Conservation (phyloP, 768 basidiomycete species). For the Boletus tomentosulus region DNA sequence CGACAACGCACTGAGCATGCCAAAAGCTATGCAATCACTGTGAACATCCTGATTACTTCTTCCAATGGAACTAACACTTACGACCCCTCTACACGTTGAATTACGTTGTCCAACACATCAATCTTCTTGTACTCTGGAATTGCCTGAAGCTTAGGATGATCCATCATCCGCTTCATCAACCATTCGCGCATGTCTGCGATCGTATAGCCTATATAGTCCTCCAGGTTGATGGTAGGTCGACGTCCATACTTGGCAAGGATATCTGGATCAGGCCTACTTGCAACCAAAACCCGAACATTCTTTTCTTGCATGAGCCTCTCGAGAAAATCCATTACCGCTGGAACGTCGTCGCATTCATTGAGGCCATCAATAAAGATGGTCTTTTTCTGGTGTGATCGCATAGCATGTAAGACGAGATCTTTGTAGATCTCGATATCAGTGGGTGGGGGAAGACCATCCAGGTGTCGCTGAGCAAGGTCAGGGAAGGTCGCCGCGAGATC, state of each 20-base stretch:
- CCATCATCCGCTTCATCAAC: slow-evolving; percentile 24
- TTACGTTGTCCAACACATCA: slow-evolving; percentile 17
- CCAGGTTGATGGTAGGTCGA: slow-evolving; percentile 19
- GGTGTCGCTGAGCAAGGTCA: slow-evolving; percentile 10
- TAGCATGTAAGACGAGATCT: slow-evolving; percentile 20
- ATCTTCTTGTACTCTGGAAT: slow-evolving; percentile 22
- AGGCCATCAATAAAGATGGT: slow-evolving; percentile 23
- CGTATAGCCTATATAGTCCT: slow-evolving; percentile 19
- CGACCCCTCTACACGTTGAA: slow-evolving; percentile 15
- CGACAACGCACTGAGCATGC: slow-evolving; percentile 26
- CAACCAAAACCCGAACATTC: slow-evolving; percentile 21
- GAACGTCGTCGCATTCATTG: slow-evolving; percentile 25
- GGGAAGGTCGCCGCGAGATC: slow-evolving; percentile 21
- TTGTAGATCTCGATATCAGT: slow-evolving; percentile 9
- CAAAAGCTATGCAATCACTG: slow-evolving; percentile 18
- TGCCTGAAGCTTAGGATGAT: slow-evolving; percentile 19
- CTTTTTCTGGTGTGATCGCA: slow-evolving; percentile 21
- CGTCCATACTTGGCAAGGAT: slow-evolving; percentile 15
- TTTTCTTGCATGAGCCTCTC: slow-evolving; percentile 20
- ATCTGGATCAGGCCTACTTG: slow-evolving; percentile 21
- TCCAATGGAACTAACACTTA: slow-evolving; percentile 4
- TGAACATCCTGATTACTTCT: background rate
- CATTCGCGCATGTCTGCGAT: slow-evolving; percentile 22
- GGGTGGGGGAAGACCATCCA: slow-evolving; percentile 19
- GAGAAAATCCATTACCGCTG: slow-evolving; percentile 18